Percentiles rank a stretch among this genome's conserved stretches.
phyloP scores from a whole-genome alignment of 805 yeast genomes.

The Candida pseudoglaebosa region DNA sequence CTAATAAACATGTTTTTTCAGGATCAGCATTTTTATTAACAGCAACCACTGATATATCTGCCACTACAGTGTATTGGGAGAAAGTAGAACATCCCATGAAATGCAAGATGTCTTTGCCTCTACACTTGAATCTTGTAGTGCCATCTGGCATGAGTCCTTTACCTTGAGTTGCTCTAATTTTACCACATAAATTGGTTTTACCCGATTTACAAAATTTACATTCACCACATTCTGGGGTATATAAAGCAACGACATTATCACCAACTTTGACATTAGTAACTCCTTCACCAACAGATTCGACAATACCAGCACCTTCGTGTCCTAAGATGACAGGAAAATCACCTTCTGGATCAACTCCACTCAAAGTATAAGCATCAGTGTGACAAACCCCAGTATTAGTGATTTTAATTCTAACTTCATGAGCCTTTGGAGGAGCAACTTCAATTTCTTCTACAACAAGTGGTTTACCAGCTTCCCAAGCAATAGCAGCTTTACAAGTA shows the following conservation, averaged over 20 bases:
- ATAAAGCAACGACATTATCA: conserved; percentile 88
- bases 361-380: conserved; percentile 94
- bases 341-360: conserved; percentile 96
- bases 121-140: conserved; percentile 80
- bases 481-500: conserved; percentile 92
- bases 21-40: conserved; percentile 79
- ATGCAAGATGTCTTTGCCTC: conserved; percentile 82
- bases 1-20: conserved; percentile 87
- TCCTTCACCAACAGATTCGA: conserved; percentile 92
- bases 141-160: conserved; percentile 99
- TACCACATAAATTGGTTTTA: conserved; percentile 93
- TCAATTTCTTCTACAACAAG: conserved; percentile 80
- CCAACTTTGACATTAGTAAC: conserved; percentile 89
- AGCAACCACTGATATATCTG: conserved; percentile 94
- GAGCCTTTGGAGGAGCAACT: conserved; percentile 93
- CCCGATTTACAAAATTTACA: conserved; percentile 95
- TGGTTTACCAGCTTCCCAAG: conserved; percentile 91
- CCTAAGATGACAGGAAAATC: conserved; percentile 91
- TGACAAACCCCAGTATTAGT: conserved; percentile 94
- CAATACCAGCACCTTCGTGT: conserved; percentile 98
- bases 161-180: conserved; percentile 97
- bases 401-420: conserved; percentile 92
- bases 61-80: conserved; percentile 95
- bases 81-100: conserved; percentile 99
- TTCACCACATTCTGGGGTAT: conserved; percentile 94